Base-by-base conservation (phyloP, 2,329 filamentous ascomycete genomes). In the Aspergillus texensis region DNA sequence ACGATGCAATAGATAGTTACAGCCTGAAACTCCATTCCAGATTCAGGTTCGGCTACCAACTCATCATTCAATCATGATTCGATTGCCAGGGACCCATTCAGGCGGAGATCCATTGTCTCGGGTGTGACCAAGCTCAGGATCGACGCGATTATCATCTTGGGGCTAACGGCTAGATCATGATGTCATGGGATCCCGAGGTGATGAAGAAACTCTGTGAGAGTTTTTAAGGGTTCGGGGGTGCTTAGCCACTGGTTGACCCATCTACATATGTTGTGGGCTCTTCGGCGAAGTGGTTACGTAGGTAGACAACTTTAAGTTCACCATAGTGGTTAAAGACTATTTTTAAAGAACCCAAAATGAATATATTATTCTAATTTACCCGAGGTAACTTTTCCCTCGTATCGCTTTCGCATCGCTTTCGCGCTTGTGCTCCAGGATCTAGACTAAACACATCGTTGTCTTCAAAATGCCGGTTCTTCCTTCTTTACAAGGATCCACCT, bases 401-500 rank as follows among this genome's bases (percentile, higher is more conserved):
- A 19, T 32, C 21, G 48, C 28, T 24, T n/a, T 32, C 6, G 46
- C 6, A 19, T n/a, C n/a, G 4, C 14, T 52, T 52, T 11, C 9
- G 8, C 28, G 28, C 34, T 11, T n/a, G 28, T 52, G 28, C 48
- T 10, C 28, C 10, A 9, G 28, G 9, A 21, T 21, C 19, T 19
- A 32, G 48, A 28, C 16, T 14, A 32, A 34, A 19, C 28, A 32
- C 48, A 9, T 4, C 9, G 8, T 32, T 32, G 48, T 24, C 16
- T 24, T 26, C 19, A 55, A 26, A 39, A 74, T 73, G 71, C 66
- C 69, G 8, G 66, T 71, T 19, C 50, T 54, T n/a, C 67, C 67
- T 5, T 65, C 68, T 1, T 34, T 67, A 5, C 14, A 70, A 57
- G 61, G 62, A 9, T 67, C 72, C 6, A 69, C 77, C 26, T 86